Evolutionary conservation across 192 early-diverging fungal genomes (phyloP), one percentile per base, ranked within the genome.

Genomic region (Coemansia aciculifera): DNA sequence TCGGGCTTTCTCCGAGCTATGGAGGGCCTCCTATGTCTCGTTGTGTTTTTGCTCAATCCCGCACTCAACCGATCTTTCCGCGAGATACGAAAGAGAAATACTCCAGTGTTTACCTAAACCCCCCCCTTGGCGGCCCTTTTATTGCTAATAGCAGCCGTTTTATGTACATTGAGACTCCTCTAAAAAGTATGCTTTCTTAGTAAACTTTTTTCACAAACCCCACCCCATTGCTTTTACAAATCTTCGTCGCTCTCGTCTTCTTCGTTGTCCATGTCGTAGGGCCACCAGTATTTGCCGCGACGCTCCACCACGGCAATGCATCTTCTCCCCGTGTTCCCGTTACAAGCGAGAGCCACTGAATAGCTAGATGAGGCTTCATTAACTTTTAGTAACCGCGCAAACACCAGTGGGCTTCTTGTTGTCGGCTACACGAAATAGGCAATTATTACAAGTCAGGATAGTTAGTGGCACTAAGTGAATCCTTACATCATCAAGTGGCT

Each of bases 11-110:
- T 82, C 17, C 52, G 75, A 0, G 74, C 79, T 1, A 46, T 76
- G 11, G 71, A 82, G 23, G 79, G 79, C 2, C 74, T 82, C 19
- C 56, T 82, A 3, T 82, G 79, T 21, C 71, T 82, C 9, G 68
- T 82, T 34, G 79, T 82, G 39, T 82, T 82, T 36, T 61, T 82
- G 43, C 71, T 82, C 27, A 82, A 82, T 32, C 75, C 79, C 3
- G 79, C 74, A 4, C 71, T 82, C 39, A 82, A 82, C 52, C 61
- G 79, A 38, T 77, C 72, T 23, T 82, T 82, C 61, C 74, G 72
- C 39, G 79, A 82, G 49, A 76, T 82, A 11, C 67, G 79, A 21
- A 82, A 82, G 42, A 52, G 78, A 12, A 75, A 74, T 46, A 81
- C 78, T 3, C 78, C 73, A 19, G 59, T 72, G 1, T 75, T 75